phyloP scores from a whole-genome alignment of 495 filamentous ascomycete genomes.

The Hypoxylon subgilvum region DNA sequence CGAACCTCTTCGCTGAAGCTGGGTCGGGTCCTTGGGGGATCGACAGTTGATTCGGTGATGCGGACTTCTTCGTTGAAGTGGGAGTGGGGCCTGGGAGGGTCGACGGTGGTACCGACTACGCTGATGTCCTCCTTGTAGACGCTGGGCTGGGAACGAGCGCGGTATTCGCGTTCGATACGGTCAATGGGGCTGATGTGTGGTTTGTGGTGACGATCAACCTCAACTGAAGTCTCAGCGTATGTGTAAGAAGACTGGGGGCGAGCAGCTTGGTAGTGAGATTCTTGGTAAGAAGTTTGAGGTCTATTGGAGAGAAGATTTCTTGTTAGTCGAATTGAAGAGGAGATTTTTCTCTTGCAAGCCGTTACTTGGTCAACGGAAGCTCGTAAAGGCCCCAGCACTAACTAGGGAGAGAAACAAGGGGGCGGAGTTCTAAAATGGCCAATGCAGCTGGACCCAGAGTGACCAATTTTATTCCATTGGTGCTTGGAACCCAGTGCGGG shows the following conservation, averaged over 20 bases:
- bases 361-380: slow-evolving; percentile 30
- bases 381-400: slow-evolving; percentile 14
- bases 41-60: slow-evolving; percentile 45
- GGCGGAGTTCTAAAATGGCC: background rate
- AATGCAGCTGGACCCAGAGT: slow-evolving; percentile 12
- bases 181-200: slow-evolving; percentile 68
- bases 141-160: slow-evolving; percentile 72
- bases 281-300: slow-evolving; percentile 34
- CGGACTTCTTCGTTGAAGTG: slow-evolving; percentile 44
- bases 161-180: slow-evolving; percentile 83
- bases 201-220: slow-evolving; percentile 58
- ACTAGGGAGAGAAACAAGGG: slow-evolving; percentile 10
- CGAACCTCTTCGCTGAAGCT: slow-evolving; percentile 35
- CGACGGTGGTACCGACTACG: slow-evolving; percentile 46
- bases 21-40: slow-evolving; percentile 37
- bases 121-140: slow-evolving; percentile 46
- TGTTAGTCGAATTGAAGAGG: slow-evolving; percentile 31
- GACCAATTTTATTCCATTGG: slow-evolving; percentile 31
- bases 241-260: slow-evolving; percentile 60
- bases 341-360: slow-evolving; percentile 4
- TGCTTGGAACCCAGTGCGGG: slow-evolving; percentile 12
- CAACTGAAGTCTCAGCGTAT: slow-evolving; percentile 68
- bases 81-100: slow-evolving; percentile 32
- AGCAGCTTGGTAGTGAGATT: slow-evolving; percentile 35
- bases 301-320: slow-evolving; percentile 30